Evolutionary conservation across 441 rosid genomes (phyloP), one percentile per base, ranked within the genome.

Genomic region (Adansonia madagascariensis): DNA sequence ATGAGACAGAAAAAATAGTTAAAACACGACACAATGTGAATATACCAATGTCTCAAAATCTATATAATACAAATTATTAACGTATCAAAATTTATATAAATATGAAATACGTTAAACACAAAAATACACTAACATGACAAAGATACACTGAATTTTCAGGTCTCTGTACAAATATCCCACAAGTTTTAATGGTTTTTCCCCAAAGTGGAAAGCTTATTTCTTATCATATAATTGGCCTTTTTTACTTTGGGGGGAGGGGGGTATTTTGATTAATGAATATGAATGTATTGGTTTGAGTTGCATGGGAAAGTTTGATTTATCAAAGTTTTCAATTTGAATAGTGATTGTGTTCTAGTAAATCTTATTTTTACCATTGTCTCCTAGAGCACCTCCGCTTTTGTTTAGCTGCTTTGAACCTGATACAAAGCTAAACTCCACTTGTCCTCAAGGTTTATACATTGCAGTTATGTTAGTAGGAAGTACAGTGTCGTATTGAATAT

Each of bases 241-340:
- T 65, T 61, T 53, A 20, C 12, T 1, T 31, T 31, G 1, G 35
- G 35, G 3, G 35, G 35, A 20, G 39, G 27, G 15, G 14, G 17
- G 4, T 43, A 69, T 76, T 46, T 52, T 59, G 8, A 15, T 59
- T n/a, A 10, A 24, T 62, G 77, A 50, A 62, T 61, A 27, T 44
- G 69, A 60, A 46, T 74, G 47, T 39, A 31, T 71, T n/a, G 49
- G 74, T 8, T 15, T 12, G 12, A 69, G 14, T 31, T 49, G 41
- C 10, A 5, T 47, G 6, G 39, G 10, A 14, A 22, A 69, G 73
- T 24, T 47, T 49, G 73, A 50, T 0, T 3, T 6, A 69, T 8
- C 20, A 8, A 47, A 49, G 7, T 24, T 14, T 49, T n/a, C 0
- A 3, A 14, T 24, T 69, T 49, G 57, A 20, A 22, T 47, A 6